These are phyloP conservation scores for Komagataella populi DNA, from an alignment of 805 yeast species.

Conservation along the genomic window DNA sequence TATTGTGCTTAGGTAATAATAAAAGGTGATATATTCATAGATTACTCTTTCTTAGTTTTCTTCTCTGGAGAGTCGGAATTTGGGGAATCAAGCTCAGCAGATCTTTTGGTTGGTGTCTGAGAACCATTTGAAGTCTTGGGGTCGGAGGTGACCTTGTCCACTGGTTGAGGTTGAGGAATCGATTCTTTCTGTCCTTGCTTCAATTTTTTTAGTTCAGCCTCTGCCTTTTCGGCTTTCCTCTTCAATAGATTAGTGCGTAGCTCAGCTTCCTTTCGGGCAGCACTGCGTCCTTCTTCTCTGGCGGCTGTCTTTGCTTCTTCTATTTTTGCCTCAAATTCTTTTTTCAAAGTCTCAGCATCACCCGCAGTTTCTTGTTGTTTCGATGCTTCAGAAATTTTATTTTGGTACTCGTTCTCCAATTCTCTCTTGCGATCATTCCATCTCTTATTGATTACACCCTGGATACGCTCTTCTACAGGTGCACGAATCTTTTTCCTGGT, in stretches of 20 bases:
- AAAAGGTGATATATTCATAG: too few species aligned
- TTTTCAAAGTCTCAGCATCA: slow-evolving; percentile 7
- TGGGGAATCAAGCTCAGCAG: background rate
- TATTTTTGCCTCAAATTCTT: slow-evolving; percentile 6
- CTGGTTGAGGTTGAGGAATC: background rate
- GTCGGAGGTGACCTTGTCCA: background rate
- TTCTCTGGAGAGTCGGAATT: background rate
- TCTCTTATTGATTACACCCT: slow-evolving; percentile 20
- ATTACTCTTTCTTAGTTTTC: background rate
- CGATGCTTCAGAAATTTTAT: slow-evolving; percentile 10
- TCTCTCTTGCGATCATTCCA: slow-evolving; percentile 19
- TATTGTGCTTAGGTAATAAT: background rate
- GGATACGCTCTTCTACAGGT: slow-evolving; percentile 22
- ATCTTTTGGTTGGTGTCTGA: background rate
- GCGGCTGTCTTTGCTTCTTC: slow-evolving; percentile 1
- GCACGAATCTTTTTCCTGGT: slow-evolving; percentile 21
- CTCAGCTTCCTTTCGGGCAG: slow-evolving; percentile 43
- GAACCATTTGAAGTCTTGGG: background rate
- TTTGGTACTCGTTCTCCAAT: slow-evolving; percentile 16
- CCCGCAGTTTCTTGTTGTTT: slow-evolving; percentile 4
- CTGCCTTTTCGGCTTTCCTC: slow-evolving; percentile 38
- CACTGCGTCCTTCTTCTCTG: slow-evolving; percentile 29
- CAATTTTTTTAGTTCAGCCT: slow-evolving; percentile 18
- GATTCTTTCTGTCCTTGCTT: slow-evolving; percentile 1
- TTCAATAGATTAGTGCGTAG: slow-evolving; percentile 43